Conservation (phyloP, 257 asterid genomes). For the Misopates orontium region DNA sequence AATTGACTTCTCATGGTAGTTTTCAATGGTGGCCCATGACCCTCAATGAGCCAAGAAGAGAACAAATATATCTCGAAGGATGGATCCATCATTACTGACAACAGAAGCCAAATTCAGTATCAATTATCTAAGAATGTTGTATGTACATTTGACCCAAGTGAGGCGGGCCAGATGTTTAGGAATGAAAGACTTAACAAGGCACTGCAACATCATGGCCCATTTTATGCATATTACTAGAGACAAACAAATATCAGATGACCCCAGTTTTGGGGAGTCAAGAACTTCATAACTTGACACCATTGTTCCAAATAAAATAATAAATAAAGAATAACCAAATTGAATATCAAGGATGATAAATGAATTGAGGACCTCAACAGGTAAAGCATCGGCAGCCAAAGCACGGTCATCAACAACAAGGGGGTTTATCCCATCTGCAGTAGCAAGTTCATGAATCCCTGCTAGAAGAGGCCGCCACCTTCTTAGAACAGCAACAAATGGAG, state of each 20-base stretch:
- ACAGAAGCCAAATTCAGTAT: neutral
- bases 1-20: slow-evolving; percentile 17
- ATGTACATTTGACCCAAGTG: neutral
- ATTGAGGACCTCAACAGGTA: slow-evolving; percentile 79
- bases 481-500: slow-evolving; percentile 92
- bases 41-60: slow-evolving; percentile 22
- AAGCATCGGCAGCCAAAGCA: slow-evolving; percentile 94
- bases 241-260: slow-evolving; percentile 1
- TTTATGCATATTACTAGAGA: slow-evolving; percentile 8
- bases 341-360: slow-evolving; percentile 14
- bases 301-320: slow-evolving; percentile 24
- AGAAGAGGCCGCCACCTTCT: slow-evolving; percentile 99
- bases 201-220: slow-evolving; percentile 21
- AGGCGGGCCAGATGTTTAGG: slow-evolving; percentile 10
- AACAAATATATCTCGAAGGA: neutral
- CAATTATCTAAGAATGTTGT: slow-evolving; percentile 16
- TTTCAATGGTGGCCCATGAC: slow-evolving; percentile 27
- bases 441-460: slow-evolving; percentile 95
- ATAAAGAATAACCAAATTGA: neutral
- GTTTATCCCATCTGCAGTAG: slow-evolving; percentile 89
- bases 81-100: slow-evolving; percentile 7
- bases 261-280: slow-evolving; percentile 12
- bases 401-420: slow-evolving; percentile 95
- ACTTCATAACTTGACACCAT: slow-evolving; percentile 26
- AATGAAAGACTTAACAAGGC: slow-evolving; percentile 15